These are phyloP conservation scores for Dalbergia cochinchinensis DNA, from an alignment of 306 rosid genomes.

Conservation along the genomic window DNA sequence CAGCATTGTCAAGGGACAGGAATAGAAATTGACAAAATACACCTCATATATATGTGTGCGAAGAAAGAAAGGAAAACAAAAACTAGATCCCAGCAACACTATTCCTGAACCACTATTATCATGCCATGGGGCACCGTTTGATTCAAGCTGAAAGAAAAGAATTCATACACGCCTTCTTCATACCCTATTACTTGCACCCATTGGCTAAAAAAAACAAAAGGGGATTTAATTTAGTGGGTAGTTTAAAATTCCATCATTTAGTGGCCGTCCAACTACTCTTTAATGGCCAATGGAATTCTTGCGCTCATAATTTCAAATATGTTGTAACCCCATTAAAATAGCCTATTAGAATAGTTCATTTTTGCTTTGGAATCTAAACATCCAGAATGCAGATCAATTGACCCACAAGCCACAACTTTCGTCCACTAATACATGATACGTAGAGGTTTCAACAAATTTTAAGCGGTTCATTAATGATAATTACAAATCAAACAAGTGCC, in stretches of 20 bases:
- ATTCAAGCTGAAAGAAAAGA: conserved; percentile 13
- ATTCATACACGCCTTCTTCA: not conserved
- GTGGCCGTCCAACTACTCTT: too few species aligned
- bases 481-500: too few species aligned
- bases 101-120: not conserved
- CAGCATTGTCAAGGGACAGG: not conserved
- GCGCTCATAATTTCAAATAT: too few species aligned
- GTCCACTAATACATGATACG: too few species aligned
- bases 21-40: not conserved
- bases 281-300: too few species aligned
- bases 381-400: too few species aligned
- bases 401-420: conserved; percentile 25
- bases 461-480: too few species aligned
- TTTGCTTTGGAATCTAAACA: too few species aligned
- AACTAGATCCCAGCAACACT: conserved; percentile 12
- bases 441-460: not conserved
- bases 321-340: too few species aligned
- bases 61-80: not conserved
- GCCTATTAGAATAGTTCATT: too few species aligned
- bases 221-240: too few species aligned
- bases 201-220: conserved; percentile 20
- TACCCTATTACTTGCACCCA: conserved; percentile 9
- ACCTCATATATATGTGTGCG: not conserved
- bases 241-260: too few species aligned
- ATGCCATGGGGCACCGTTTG: not conserved